Base-by-base conservation (phyloP, 805 yeast genomes). In the Dipodascus albidus region DNA sequence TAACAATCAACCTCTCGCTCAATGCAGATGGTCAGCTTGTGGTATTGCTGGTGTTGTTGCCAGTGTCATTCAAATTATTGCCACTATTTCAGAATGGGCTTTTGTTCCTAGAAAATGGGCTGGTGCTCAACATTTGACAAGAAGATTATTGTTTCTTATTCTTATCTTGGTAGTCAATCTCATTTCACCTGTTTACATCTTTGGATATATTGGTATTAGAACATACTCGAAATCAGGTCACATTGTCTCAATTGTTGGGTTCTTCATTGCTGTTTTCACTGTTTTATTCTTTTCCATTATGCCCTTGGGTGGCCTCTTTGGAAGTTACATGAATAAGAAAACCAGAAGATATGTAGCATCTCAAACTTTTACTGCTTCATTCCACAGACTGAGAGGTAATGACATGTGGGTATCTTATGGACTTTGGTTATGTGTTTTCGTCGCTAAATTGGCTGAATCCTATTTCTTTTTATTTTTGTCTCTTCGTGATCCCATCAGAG, bases 51-150 rank as follows among this genome's bases (percentile, higher is more conserved):
- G 99, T 77, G 71, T 85, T 51, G 76, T 91, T 62, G 98, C 97
- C 52, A 72, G 82, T 56, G 67, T 79, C 50, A 80, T 93, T 64
- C 96, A 93, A 73, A 76, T 93, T 56, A 61, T 79, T 55, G 99
- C 99, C 50, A 90, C 98, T 24, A 55, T 89, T 35, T 81, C 86
- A 64, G 99, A 93, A 73, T 91, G 96, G 96, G 75, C 82, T 68
- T 93, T 89, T 64, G 98, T 93, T 57, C 99, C 99, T 61, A 83
- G 98, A 73, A 81, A 84, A 62, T 93, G 98, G 98, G 95, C 98
- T 35, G 99, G 99, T 72, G 97, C 98, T 69, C 98, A 91, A 74
- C 96, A 87, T 69, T 79, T 93, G 67, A 74, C 88, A 38, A 87
- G 96, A 73, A 84, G 99, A 68, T 76, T 93, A 63, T 67, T 83